Conservation (phyloP, 2,329 filamentous ascomycete genomes). For the Pseudogymnoascus sp. region DNA sequence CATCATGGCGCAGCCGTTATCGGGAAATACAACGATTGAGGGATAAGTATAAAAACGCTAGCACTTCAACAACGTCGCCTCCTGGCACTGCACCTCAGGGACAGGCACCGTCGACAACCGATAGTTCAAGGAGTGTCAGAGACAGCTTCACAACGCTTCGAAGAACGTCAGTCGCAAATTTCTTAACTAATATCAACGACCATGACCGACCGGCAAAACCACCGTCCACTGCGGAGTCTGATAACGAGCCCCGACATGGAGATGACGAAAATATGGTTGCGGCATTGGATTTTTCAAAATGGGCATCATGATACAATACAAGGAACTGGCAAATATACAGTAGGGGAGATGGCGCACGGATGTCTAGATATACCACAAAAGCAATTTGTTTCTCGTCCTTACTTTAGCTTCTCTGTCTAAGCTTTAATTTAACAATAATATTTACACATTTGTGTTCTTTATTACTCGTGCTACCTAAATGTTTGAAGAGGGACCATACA, state of each 20-base stretch:
- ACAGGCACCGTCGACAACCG: constrained; percentile 16
- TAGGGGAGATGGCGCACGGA: not conserved
- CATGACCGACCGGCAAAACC: constrained; percentile 51
- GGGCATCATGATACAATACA: constrained; percentile 19
- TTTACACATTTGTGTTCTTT: not conserved
- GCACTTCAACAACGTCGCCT: constrained; percentile 20
- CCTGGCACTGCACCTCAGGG: constrained; percentile 11
- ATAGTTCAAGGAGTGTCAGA: constrained; percentile 40
- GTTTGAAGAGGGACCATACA: too few species aligned
- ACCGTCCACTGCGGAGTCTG: constrained; percentile 49
- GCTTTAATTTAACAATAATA: constrained; percentile 6
- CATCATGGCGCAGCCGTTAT: constrained; percentile 82
- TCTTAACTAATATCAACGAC: constrained; percentile 52
- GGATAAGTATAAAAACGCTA: constrained; percentile 48
- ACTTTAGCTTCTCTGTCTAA: not conserved
- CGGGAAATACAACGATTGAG: constrained; percentile 77
- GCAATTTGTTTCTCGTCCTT: constrained; percentile 1
- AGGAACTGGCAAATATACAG: not conserved
- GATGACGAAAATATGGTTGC: constrained; percentile 27
- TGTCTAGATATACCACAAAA: constrained; percentile 10
- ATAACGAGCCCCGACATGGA: constrained; percentile 29
- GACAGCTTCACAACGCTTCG: constrained; percentile 56
- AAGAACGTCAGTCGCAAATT: constrained; percentile 58
- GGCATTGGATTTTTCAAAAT: constrained; percentile 29
- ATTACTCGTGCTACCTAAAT: too few species aligned